Evolutionary conservation across 2,329 filamentous ascomycete genomes (phyloP).

Genomic region (Calonectria hongkongensis): DNA sequence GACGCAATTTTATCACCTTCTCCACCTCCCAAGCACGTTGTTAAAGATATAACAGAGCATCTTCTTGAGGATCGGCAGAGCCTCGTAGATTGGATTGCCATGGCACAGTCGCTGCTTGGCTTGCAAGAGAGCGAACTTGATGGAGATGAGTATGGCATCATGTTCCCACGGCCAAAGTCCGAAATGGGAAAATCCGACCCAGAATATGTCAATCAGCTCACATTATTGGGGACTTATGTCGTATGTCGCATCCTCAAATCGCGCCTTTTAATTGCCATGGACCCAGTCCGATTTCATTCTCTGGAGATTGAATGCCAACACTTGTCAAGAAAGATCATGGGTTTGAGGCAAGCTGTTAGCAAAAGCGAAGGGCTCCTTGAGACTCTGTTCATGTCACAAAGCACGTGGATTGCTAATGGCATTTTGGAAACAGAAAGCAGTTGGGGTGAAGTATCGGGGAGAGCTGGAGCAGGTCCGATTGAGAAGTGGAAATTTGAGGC

Average conservation of each 20-base stretch:
- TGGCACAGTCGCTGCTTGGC: background rate
- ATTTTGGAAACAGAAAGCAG: constrained; percentile 25
- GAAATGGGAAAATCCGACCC: background rate
- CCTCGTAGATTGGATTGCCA: constrained; percentile 23
- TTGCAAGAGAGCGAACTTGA: background rate
- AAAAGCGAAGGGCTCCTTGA: constrained; percentile 9
- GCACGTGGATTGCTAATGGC: constrained; percentile 37
- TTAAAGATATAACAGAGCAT: background rate
- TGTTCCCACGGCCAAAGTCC: constrained; percentile 22
- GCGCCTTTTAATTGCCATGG: constrained; percentile 30
- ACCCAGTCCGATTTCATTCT: constrained; percentile 13
- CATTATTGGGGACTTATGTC: constrained; percentile 36
- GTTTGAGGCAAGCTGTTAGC: background rate
- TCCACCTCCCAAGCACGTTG: constrained; percentile 11
- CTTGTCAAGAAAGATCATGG: constrained; percentile 28
- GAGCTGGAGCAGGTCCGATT: constrained; percentile 18
- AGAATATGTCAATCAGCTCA: constrained; percentile 8
- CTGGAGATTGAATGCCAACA: constrained; percentile 35
- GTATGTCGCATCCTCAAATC: constrained; percentile 39
- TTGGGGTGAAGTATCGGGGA: constrained; percentile 12
- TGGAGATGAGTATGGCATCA: constrained; percentile 24
- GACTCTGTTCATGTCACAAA: constrained; percentile 35
- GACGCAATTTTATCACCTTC: constrained; percentile 12
- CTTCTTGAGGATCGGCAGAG: constrained; percentile 4
- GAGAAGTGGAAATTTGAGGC: constrained; percentile 39